Evolutionary conservation across 257 asterid species (phyloP).

Genomic region (Primulina huaijiensis): DNA sequence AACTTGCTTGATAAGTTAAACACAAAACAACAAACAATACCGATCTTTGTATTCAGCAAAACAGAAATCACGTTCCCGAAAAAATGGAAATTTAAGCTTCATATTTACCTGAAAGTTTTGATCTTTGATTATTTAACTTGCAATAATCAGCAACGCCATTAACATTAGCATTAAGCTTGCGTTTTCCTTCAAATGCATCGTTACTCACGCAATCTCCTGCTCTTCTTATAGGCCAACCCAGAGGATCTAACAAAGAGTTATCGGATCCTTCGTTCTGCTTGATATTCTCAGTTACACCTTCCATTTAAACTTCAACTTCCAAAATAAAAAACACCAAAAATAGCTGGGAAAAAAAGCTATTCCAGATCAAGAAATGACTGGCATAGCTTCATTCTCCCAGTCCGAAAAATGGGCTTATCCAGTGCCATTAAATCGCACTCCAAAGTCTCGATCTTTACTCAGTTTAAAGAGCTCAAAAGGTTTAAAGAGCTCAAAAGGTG

Average conservation of each 20-base stretch:
- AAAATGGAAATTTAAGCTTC: constrained; percentile 7
- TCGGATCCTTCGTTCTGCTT: constrained; percentile 37
- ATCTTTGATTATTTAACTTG: constrained; percentile 37
- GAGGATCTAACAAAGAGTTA: constrained; percentile 35
- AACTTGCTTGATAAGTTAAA: not conserved
- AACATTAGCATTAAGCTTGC: constrained; percentile 26
- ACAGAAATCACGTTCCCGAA: not conserved
- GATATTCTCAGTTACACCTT: constrained; percentile 38
- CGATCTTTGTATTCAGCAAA: constrained; percentile 2
- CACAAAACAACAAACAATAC: not conserved
- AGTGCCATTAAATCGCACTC: constrained; percentile 28
- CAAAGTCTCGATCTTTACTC: constrained; percentile 21
- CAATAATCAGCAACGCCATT: constrained; percentile 25
- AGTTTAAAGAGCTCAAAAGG: constrained; percentile 14
- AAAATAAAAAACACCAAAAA: constrained; percentile 10
- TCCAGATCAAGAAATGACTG: constrained; percentile 23
- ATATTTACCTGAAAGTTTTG: constrained; percentile 58
- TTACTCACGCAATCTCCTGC: constrained; percentile 33
- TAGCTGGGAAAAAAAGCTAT: constrained; percentile 1
- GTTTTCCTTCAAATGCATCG: constrained; percentile 32
- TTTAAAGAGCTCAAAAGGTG: constrained; percentile 16
- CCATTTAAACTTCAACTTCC: constrained; percentile 43
- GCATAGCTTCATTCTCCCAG: constrained; percentile 16
- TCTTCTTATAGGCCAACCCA: constrained; percentile 67
- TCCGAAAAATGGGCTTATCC: constrained; percentile 26